Evolutionary conservation across 768 basidiomycete genomes (phyloP), one percentile per base, ranked within the genome.

Genomic region (Gymnopilus junonius): DNA sequence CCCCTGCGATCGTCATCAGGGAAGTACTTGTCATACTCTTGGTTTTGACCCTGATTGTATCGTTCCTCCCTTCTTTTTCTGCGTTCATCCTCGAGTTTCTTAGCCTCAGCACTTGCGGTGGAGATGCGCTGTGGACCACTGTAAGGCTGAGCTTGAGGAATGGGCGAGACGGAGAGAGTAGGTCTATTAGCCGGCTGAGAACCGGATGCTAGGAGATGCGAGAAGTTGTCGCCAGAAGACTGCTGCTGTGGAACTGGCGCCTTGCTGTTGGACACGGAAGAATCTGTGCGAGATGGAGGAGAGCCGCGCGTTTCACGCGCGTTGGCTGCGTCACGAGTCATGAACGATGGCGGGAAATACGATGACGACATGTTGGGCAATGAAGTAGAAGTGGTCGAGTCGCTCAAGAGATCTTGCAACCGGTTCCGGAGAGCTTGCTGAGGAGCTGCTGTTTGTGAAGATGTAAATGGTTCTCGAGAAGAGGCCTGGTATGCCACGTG

Each of bases 21-120:
- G 31, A 46, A 31, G 40, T 55, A 57, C 35, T 55, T 66, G 23
- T 67, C 63, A 42, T 65, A 40, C 15, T 79, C 77, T 42, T 68
- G 61, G 21, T 65, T 57, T 23, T 72, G 70, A 62, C 71, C 71
- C 46, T 73, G 69, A 60, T 72, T 74, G 15, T 39, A 39, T 39
- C 72, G 78, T 66, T 73, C 70, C 34, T 58, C 43, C 21, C 63
- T 56, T 31, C 63, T 64, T 54, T 65, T 63, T 27, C 70, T 63
- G 66, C 70, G 70, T 58, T 80, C 79, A 59, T 77, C 83, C 69
- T 86, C 85, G 25, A 85, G 69, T 15, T 81, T 84, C 75, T 82
- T 79, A 4, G 86, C 86, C 53, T 79, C 83, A 39, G 79, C 79
- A 60, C 85, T 87, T 10, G 86, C 86, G 55, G 80, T 79, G 23